These are phyloP conservation scores for Albugo candida DNA, from an alignment of 352 stramenopile species.

Conservation along the genomic window DNA sequence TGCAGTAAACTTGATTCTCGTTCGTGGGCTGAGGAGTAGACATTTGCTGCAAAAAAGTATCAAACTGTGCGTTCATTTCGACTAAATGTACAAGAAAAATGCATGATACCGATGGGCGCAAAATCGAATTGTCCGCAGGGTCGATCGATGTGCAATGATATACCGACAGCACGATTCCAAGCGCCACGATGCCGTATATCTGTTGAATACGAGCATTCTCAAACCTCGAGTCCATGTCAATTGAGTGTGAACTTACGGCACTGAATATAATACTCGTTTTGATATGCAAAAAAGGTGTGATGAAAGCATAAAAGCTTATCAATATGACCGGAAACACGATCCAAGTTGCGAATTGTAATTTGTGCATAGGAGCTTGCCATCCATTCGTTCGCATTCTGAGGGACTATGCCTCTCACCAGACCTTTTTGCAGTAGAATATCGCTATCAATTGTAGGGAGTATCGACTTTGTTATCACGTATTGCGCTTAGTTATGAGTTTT, in stretches of 20 bases:
- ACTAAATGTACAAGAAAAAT: too few species aligned
- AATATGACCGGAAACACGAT: conserved; percentile 63
- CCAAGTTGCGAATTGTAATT: conserved; percentile 67
- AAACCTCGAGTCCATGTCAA: not conserved
- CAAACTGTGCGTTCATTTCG: too few species aligned
- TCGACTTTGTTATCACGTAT: too few species aligned
- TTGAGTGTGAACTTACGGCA: not conserved
- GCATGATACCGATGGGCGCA: too few species aligned
- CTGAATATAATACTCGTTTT: not conserved
- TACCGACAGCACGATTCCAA: not conserved
- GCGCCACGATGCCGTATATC: not conserved
- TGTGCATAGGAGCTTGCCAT: conserved; percentile 64
- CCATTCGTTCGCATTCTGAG: conserved; percentile 42
- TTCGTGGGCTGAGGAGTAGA: not conserved
- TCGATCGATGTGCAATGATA: not conserved
- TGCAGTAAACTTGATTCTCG: conserved; percentile 63
- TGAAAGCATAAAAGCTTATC: conserved; percentile 68
- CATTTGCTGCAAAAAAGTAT: too few species aligned
- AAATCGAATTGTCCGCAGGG: not conserved
- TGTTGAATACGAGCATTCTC: not conserved
- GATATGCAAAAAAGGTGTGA: conserved; percentile 29
- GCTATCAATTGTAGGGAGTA: too few species aligned
- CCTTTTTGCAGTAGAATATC: too few species aligned
- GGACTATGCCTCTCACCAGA: too few species aligned
- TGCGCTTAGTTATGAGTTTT: too few species aligned